These are phyloP conservation scores for Apiospora phragmitis DNA, from an alignment of 2,329 filamentous ascomycete species.

Conservation along the genomic window DNA sequence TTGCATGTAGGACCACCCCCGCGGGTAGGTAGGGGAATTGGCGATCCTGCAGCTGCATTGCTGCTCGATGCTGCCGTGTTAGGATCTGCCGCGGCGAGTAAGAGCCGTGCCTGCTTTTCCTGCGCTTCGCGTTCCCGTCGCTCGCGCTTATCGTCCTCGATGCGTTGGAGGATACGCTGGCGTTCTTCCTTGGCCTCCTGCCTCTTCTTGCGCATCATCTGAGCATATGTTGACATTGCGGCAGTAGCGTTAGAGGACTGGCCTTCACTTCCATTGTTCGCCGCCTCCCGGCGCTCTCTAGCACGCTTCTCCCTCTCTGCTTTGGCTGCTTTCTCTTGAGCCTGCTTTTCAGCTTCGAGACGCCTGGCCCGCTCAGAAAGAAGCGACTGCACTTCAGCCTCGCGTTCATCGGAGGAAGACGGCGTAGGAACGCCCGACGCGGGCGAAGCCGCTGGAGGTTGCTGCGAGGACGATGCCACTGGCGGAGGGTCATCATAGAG, in stretches of 20 bases:
- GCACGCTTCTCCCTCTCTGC: slow-evolving; percentile 46
- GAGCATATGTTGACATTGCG: slow-evolving; percentile 48
- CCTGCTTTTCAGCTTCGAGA: slow-evolving; percentile 45
- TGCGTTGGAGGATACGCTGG: slow-evolving; percentile 69
- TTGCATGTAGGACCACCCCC: slow-evolving; percentile 45
- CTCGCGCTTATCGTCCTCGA: slow-evolving; percentile 74
- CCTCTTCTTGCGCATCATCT: slow-evolving; percentile 62
- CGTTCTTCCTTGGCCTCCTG: slow-evolving; percentile 68
- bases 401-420: not conserved
- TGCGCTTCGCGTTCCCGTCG: slow-evolving; percentile 57
- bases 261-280: slow-evolving; percentile 35
- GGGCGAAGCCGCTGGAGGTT: not conserved
- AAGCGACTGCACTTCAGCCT: slow-evolving; percentile 33
- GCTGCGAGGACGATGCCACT: not conserved
- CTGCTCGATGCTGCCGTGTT: slow-evolving; percentile 21
- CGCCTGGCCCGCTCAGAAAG: slow-evolving; percentile 54
- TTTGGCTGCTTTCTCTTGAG: slow-evolving; percentile 51
- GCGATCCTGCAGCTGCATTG: slow-evolving; percentile 8
- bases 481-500: slow-evolving; percentile 8
- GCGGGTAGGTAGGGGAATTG: slow-evolving; percentile 22
- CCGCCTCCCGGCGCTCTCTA: slow-evolving; percentile 36
- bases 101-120: slow-evolving; percentile 39
- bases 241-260: slow-evolving; percentile 28
- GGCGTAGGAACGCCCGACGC: not conserved
- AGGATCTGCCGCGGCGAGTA: slow-evolving; percentile 25